phyloP scores from a whole-genome alignment of 2,329 filamentous ascomycete species.

The Calonectria pseudoreteaudii region DNA sequence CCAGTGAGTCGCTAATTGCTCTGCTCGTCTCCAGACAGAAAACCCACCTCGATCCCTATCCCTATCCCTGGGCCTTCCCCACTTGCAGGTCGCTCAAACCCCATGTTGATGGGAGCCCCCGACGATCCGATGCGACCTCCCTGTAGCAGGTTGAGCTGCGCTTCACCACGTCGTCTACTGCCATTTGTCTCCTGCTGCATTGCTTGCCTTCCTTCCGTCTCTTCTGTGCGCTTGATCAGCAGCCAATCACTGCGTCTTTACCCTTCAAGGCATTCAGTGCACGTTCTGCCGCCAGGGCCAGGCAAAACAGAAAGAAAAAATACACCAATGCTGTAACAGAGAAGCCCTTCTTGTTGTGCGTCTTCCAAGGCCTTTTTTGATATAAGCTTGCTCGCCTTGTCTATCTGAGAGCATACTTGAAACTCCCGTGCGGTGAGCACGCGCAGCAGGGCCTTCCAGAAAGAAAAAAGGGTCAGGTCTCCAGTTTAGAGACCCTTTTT shows the following conservation, averaged over 20 bases:
- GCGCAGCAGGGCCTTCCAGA: not conserved
- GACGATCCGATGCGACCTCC: constrained; percentile 6
- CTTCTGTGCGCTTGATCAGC: not conserved
- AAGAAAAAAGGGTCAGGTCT: not conserved
- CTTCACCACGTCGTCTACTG: not conserved
- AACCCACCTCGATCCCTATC: not conserved
- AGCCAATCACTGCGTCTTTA: not conserved
- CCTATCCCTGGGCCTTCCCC: not conserved
- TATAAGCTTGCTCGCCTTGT: constrained; percentile 3
- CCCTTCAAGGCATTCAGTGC: not conserved
- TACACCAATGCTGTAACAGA: not conserved
- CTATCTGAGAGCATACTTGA: constrained; percentile 1
- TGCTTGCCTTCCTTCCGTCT: not conserved
- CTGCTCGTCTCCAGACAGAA: not conserved
- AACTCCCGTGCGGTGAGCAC: not conserved
- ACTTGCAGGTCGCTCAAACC: not conserved
- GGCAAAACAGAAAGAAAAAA: too few relatives aligned
- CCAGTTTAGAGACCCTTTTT: not conserved
- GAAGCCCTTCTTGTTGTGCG: not conserved
- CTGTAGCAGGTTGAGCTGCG: not conserved
- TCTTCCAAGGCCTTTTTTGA: not conserved
- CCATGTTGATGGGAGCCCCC: constrained; percentile 5
- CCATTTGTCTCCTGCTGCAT: not conserved
- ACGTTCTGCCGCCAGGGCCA: not conserved
- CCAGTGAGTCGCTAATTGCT: not conserved